Evolutionary conservation across 2,329 filamentous ascomycete genomes (phyloP).

Genomic region (Pseudogymnoascus sp.): DNA sequence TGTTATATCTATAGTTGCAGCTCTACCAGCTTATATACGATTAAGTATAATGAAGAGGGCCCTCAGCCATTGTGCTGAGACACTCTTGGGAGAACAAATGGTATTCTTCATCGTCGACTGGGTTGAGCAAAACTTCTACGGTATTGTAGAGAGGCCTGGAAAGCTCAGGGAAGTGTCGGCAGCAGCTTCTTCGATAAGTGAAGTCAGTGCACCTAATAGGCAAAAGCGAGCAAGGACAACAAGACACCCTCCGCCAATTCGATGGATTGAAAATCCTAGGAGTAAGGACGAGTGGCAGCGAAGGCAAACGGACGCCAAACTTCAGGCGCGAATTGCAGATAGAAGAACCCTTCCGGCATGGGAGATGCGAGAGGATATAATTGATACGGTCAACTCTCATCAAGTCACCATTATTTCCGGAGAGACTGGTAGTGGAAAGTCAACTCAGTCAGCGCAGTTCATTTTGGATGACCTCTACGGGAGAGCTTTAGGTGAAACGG

Average conservation of each 20-base stretch:
- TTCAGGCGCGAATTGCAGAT: slow-evolving; percentile 66
- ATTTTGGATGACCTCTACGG: slow-evolving; percentile 84
- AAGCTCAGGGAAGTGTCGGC: slow-evolving; percentile 76
- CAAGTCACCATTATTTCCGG: slow-evolving; percentile 95
- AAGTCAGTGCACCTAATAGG: slow-evolving; percentile 27
- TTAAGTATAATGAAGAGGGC: slow-evolving; percentile 77
- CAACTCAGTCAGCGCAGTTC: slow-evolving; percentile 94
- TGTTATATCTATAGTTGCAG: slow-evolving; percentile 60
- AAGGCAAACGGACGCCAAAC: slow-evolving; percentile 54
- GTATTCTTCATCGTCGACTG: slow-evolving; percentile 86
- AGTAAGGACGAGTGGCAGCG: slow-evolving; percentile 62
- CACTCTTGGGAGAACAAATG: slow-evolving; percentile 77
- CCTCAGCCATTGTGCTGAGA: slow-evolving; percentile 53
- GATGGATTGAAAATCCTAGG: slow-evolving; percentile 50
- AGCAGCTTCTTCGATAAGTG: slow-evolving; percentile 59
- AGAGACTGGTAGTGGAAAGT: slow-evolving; percentile 95
- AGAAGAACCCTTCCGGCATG: slow-evolving; percentile 78
- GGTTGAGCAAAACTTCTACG: slow-evolving; percentile 75
- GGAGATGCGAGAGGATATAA: slow-evolving; percentile 68
- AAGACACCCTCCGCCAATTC: slow-evolving; percentile 49
- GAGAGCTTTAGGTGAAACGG: slow-evolving; percentile 62
- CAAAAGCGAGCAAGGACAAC: slow-evolving; percentile 27
- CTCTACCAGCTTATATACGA: slow-evolving; percentile 85
- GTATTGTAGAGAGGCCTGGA: slow-evolving; percentile 78
- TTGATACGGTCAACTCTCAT: slow-evolving; percentile 63